These are phyloP conservation scores for Oryza coarctata DNA, from an alignment of 176 grass and related monocot species.

Conservation along the genomic window DNA sequence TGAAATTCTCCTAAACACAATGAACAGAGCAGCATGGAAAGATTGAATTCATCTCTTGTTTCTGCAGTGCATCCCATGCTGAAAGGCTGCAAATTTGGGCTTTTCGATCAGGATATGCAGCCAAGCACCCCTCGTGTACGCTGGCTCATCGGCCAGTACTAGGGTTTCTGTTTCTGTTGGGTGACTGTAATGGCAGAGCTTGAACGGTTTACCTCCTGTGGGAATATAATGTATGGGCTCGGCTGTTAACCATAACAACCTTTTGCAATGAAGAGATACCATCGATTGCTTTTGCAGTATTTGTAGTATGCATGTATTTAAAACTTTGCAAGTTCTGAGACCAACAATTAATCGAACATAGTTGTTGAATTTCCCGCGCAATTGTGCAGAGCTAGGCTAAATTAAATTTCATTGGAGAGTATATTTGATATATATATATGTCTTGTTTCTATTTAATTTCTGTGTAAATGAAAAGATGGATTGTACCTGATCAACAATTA, in stretches of 20 bases:
- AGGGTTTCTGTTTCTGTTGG: conserved; percentile 40
- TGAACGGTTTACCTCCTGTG: conserved; percentile 44
- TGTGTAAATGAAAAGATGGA: not conserved
- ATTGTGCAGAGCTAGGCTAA: no score
- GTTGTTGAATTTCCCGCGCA: no score
- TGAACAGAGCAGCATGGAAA: conserved; percentile 32
- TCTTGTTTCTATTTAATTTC: no score
- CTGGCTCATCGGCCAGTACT: conserved; percentile 40
- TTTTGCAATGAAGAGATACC: not conserved
- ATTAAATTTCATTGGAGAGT: no score
- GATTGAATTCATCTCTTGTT: conserved; percentile 44
- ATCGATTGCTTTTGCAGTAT: not conserved
- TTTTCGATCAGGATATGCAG: conserved; percentile 40
- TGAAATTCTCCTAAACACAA: conserved; percentile 41
- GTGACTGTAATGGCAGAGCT: conserved; percentile 36
- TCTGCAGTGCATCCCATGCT: conserved; percentile 48
- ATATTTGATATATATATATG: no score
- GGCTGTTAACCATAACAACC: conserved; percentile 32
- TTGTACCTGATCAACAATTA: not conserved
- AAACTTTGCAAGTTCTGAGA: no score
- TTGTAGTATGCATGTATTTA: not conserved
- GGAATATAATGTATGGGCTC: conserved; percentile 20
- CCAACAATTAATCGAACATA: no score
- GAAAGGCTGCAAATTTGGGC: conserved; percentile 26
- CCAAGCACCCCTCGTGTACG: conserved; percentile 41